Conservation (phyloP, 1,284 basidiomycete genomes). For the Moesziomyces aphidis region DNA sequence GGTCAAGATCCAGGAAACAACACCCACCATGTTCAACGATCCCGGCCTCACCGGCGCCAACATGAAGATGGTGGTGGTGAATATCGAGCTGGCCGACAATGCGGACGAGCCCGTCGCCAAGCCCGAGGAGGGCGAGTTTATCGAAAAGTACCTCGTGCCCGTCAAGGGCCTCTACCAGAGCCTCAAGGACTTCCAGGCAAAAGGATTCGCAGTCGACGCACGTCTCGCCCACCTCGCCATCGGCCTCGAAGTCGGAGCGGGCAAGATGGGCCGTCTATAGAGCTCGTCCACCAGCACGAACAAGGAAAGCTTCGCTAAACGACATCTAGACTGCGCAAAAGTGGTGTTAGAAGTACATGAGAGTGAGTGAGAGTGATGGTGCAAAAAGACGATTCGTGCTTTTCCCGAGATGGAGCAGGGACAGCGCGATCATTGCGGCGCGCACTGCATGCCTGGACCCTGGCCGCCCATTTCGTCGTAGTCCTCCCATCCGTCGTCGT, state of each 20-base stretch:
- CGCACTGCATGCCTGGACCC: slow-evolving; percentile 59
- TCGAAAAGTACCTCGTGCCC: slow-evolving; percentile 64
- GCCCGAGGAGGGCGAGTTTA: slow-evolving; percentile 66
- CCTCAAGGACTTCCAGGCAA: slow-evolving; percentile 54
- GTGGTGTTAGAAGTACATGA: slow-evolving; percentile 18
- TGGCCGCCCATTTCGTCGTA: slow-evolving; percentile 42
- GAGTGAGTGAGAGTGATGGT: slow-evolving; percentile 16
- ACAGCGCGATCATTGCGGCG: slow-evolving; percentile 35
- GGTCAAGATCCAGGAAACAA: slow-evolving; percentile 51
- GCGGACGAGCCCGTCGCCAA: slow-evolving; percentile 62
- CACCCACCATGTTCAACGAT: slow-evolving; percentile 59
- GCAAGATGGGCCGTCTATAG: slow-evolving; percentile 41
- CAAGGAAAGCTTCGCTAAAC: neutral
- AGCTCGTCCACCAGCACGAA: neutral
- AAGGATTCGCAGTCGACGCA: slow-evolving; percentile 62
- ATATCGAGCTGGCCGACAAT: slow-evolving; percentile 58
- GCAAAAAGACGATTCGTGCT: neutral
- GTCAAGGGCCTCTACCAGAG: slow-evolving; percentile 49
- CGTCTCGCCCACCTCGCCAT: slow-evolving; percentile 62
- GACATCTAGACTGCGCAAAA: neutral
- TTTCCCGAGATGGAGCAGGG: neutral
- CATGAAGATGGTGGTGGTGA: slow-evolving; percentile 63
- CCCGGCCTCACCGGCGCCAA: slow-evolving; percentile 62
- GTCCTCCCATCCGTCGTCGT: slow-evolving; percentile 50
- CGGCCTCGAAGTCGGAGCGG: slow-evolving; percentile 54